A percentile compares a stretch with the other conserved stretches of the same genome.
These are phyloP conservation scores for Scleroderma bovista DNA, from an alignment of 768 basidiomycete genomes.

Conservation along the genomic window DNA sequence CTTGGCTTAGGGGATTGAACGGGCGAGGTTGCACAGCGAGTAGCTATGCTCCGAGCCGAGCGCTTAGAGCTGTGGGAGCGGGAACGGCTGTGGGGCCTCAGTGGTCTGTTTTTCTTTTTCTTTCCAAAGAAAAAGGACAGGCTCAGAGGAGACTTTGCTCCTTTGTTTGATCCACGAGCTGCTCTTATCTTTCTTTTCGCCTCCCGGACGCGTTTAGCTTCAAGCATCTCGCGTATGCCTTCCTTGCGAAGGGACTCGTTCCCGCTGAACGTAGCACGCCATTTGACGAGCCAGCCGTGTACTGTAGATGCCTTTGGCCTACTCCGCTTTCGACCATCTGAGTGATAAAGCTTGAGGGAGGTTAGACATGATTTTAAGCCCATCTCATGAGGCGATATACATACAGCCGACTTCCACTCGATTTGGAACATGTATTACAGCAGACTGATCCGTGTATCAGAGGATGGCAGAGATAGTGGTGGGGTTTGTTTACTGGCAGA, in stretches of 20 bases:
- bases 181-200: constrained; percentile 22
- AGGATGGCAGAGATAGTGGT: constrained; percentile 7
- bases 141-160: constrained; percentile 12
- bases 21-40: constrained; percentile 10
- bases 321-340: constrained; percentile 37
- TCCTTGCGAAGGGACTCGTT: constrained; percentile 56
- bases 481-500: background rate
- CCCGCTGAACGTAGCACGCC: constrained; percentile 65
- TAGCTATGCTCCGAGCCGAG: constrained; percentile 7
- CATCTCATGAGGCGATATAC: constrained; percentile 6
- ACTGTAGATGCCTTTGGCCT: constrained; percentile 51
- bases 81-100: constrained; percentile 3
- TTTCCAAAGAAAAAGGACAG: constrained; percentile 22
- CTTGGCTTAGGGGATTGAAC: constrained; percentile 10
- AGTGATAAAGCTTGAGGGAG: constrained; percentile 26
- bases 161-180: constrained; percentile 13
- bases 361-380: background rate
- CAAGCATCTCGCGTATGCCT: constrained; percentile 69
- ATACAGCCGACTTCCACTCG: constrained; percentile 31
- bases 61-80: constrained; percentile 7
- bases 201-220: constrained; percentile 37
- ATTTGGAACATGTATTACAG: constrained; percentile 21
- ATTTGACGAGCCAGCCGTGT: constrained; percentile 78
- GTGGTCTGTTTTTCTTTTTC: constrained; percentile 10
- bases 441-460: background rate